phyloP scores from a whole-genome alignment of 306 rosid genomes.

The Oxytropis ochrocephala region DNA sequence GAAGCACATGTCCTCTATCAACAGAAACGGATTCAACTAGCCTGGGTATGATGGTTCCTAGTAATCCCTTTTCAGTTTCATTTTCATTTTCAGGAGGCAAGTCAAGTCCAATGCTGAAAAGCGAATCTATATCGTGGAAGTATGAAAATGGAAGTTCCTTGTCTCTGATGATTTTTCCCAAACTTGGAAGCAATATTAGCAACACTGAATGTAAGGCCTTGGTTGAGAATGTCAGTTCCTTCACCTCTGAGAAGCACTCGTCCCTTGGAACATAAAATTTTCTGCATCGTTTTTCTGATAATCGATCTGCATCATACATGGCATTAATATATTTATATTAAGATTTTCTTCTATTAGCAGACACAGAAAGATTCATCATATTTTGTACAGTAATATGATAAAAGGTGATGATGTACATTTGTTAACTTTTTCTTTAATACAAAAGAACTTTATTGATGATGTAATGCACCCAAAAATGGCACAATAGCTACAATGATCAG shows the following conservation, averaged over 20 bases:
- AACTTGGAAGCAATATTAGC: slow-evolving; percentile 42
- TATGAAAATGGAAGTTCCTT: slow-evolving; percentile 33
- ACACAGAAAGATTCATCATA: too few relatives aligned
- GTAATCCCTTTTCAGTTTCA: slow-evolving; percentile 19
- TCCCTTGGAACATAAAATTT: slow-evolving; percentile 62
- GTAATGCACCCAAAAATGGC: too few relatives aligned
- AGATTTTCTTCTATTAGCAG: too few relatives aligned
- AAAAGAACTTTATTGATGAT: too few relatives aligned
- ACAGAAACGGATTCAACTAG: slow-evolving; percentile 26
- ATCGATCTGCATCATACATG: slow-evolving; percentile 24
- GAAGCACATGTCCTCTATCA: slow-evolving; percentile 23
- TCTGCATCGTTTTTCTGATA: slow-evolving; percentile 26
- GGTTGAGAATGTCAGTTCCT: slow-evolving; percentile 46
- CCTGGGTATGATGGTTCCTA: slow-evolving; percentile 42
- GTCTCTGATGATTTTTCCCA: slow-evolving; percentile 30
- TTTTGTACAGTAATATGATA: too few relatives aligned
- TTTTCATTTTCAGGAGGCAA: slow-evolving; percentile 25
- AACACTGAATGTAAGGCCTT: slow-evolving; percentile 36
- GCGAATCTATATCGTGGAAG: slow-evolving; percentile 51
- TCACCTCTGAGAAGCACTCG: slow-evolving; percentile 58
- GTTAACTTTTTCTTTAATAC: too few relatives aligned
- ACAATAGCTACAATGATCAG: too few relatives aligned
- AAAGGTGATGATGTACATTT: too few relatives aligned
- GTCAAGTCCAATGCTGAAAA: slow-evolving; percentile 43
- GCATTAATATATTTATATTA: too few relatives aligned